Base-by-base conservation (phyloP, 805 yeast species). In the Lipomyces orientalis region DNA sequence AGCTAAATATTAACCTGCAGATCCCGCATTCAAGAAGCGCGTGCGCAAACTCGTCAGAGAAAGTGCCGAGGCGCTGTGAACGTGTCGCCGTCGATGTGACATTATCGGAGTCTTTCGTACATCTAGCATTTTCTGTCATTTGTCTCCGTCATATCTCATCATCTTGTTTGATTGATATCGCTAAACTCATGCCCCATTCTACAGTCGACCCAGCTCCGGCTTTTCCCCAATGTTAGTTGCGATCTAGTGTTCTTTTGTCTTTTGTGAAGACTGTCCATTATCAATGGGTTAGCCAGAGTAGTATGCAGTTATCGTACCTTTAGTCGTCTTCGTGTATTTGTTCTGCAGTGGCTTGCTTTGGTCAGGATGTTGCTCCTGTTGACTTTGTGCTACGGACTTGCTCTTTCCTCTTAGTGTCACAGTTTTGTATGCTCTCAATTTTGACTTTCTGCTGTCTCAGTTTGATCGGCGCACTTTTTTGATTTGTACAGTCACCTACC, bases 21-120 rank as follows among this genome's bases (percentile, higher is more conserved):
- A 71, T 37, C 69, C 73, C 0, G 80, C 84, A 37, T 91, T 91
- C 76, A 91, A 88, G 71, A 88, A 85, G 78, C 88, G 85, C 74
- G 93, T 91, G 34, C 81, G 81, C 70, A 88, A 89, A 68, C 95
- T 72, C 25, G 74, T 71, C n/a, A 64, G 75, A 22, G 71, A 69
- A 31, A 71, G 73, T 19, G 70, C 70, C 3, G 74, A 71, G 58
- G 37, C 64, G 64, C 54, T 69, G 34, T 69, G 46, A 62, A 25
- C 25, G 54, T 16, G n/a, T 58, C n/a, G 43, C 33, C 8, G 16
- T 10, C 14, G 29, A 10, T 56, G 59, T 16, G 16, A 56, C 43
- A 12, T 33, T 33, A 19, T 31, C 25, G n/a, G 8, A 16, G 12
- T 33, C 9, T 56, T n/a, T 33, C 35, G 19, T 43, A n/a, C n/a